Base-by-base conservation (phyloP, 805 yeast genomes). In the Hanseniaspora meyeri region DNA sequence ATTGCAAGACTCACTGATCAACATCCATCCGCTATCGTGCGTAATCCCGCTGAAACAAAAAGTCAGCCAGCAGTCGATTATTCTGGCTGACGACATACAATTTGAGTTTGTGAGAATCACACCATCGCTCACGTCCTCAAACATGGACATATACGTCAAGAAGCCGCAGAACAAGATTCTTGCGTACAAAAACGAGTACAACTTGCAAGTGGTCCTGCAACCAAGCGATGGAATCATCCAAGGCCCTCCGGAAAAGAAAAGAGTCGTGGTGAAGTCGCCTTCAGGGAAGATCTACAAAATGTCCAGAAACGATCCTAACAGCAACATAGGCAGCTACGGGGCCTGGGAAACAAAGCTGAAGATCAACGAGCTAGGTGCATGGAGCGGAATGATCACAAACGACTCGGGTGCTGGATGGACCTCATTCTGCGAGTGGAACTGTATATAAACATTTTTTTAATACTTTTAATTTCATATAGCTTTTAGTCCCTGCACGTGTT, bases 391-490 rank as follows among this genome's bases (percentile, higher is more conserved):
- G 49, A 87, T 87, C 0, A 78, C 85, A 42, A 83, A 87, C 10
- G 91, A 87, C 60, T 78, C 82, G 43, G 87, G 86, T 4, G 76
- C 76, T 55, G 82, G 88, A 55, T 87, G 95, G 87, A 84, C 88
- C 63, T 87, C 86, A 3, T 88, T 87, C 70, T 89, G 95, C 14
- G 96, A 89, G 68, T 91, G 98, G 98, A 72, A 73, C 36, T 84
- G 91, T 67, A 67, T 71, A 37, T 40, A 17, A 27, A 46, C 19
- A 16, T 34, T 40, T 27, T 36, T 43, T 50, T 34, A 27, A n/a
- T 19, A 24, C 12, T 29, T 20, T 36, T 49, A 20, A 45, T 43
- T 49, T 37, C 47, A 24, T 4, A 24, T 5, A 24, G 5, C 3
- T 5, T 5, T 4, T 24, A 24, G 27, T 3, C 27, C 5, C 27